Evolutionary conservation across 2,329 filamentous ascomycete species (phyloP).

Genomic region (Colletotrichum aenigma): DNA sequence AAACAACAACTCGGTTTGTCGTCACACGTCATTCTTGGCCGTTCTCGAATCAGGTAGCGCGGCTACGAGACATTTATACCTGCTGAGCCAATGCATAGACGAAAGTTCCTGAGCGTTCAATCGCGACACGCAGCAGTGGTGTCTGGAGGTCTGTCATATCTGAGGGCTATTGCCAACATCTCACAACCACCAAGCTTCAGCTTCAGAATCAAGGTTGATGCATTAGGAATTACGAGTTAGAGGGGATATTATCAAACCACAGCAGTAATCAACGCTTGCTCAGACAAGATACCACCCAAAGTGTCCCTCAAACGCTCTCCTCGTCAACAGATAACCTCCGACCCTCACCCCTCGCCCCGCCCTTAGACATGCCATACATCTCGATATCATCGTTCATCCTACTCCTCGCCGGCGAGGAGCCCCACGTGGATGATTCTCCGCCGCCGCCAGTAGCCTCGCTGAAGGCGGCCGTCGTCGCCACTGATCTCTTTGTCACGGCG

Average conservation of each 20-base stretch:
- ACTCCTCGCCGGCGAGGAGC: neutral
- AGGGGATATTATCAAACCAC: neutral
- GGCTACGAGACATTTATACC: too few relatives aligned
- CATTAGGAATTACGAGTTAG: neutral
- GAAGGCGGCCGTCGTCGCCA: neutral
- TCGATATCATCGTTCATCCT: neutral
- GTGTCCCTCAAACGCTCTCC: neutral
- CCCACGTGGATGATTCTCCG: neutral
- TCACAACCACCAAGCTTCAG: too few relatives aligned
- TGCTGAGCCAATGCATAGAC: too few relatives aligned
- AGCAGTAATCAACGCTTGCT: neutral
- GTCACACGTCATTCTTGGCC: rapidly evolving
- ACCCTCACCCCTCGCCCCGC: neutral
- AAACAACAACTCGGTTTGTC: too few relatives aligned
- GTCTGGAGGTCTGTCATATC: too few relatives aligned
- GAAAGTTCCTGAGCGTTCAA: too few relatives aligned
- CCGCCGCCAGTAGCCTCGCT: neutral
- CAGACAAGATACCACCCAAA: rapidly evolving
- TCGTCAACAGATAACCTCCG: neutral
- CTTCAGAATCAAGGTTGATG: too few relatives aligned
- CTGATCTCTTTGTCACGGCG: neutral
- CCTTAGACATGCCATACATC: neutral
- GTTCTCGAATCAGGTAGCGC: rapidly evolving
- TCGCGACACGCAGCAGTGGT: too few relatives aligned
- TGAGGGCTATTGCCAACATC: too few relatives aligned